Evolutionary conservation across 2,329 filamentous ascomycete genomes (phyloP).

Genomic region (Domatiomyces globalis): DNA sequence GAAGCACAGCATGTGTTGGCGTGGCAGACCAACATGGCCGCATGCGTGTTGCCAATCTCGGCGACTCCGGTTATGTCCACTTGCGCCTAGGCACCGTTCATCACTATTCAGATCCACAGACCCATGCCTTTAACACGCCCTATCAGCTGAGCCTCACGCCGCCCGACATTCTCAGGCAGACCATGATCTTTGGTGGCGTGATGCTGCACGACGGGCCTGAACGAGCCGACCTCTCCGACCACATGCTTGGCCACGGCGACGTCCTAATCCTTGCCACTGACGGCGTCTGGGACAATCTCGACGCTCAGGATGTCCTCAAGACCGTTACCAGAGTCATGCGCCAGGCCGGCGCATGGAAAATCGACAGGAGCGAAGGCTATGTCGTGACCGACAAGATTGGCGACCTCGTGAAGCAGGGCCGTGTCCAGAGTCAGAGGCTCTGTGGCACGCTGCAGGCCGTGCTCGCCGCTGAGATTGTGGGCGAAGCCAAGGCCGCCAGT

Average conservation of each 20-base stretch:
- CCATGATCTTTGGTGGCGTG: conserved; percentile 67
- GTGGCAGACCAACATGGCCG: conserved; percentile 58
- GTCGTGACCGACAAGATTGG: conserved; percentile 48
- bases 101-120: conserved; percentile 70
- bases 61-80: conserved; percentile 86
- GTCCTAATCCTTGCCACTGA: conserved; percentile 89
- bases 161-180: conserved; percentile 60
- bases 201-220: conserved; percentile 71
- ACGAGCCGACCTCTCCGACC: conserved; percentile 66
- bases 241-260: conserved; percentile 73
- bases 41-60: conserved; percentile 82
- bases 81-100: conserved; percentile 75
- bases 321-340: conserved; percentile 68
- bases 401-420: conserved; percentile 33
- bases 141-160: conserved; percentile 88
- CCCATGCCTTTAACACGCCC: conserved; percentile 94
- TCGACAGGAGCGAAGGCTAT: conserved; percentile 45
- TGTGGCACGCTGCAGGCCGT: conserved; percentile 55
- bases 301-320: conserved; percentile 72
- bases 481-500: conserved; percentile 73
- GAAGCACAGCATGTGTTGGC: conserved; percentile 84
- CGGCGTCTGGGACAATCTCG: conserved; percentile 91
- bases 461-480: conserved; percentile 64
- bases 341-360: conserved; percentile 57
- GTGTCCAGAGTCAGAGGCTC: conserved; percentile 19